These are phyloP conservation scores for Aspergillus fumigatiaffinis DNA, from an alignment of 2,329 filamentous ascomycete species.

Conservation along the genomic window DNA sequence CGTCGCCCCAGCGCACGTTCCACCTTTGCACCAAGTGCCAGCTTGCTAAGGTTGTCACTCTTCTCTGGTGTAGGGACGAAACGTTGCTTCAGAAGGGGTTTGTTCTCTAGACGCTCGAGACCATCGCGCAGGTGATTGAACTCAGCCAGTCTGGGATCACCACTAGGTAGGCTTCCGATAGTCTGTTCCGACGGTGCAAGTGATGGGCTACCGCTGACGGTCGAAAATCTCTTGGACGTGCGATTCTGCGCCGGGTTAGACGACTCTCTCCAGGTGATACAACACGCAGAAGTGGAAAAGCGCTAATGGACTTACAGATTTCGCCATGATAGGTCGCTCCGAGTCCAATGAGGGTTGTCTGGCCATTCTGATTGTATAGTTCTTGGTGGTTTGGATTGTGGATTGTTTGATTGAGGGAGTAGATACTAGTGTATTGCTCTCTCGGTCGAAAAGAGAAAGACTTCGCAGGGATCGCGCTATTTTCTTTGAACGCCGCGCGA, in stretches of 20 bases:
- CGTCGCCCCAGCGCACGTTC: conserved; percentile 80
- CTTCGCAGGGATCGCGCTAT: background rate
- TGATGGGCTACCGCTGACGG: conserved; percentile 47
- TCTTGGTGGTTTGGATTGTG: background rate
- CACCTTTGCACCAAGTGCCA: conserved; percentile 84
- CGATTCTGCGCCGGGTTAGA: conserved; percentile 39
- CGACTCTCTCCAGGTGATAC: background rate
- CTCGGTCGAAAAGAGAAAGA: background rate
- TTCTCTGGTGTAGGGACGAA: conserved; percentile 76
- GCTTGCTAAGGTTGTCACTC: conserved; percentile 74
- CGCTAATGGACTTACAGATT: conserved; percentile 40
- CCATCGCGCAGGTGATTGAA: conserved; percentile 75
- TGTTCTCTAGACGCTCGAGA: conserved; percentile 85
- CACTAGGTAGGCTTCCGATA: conserved; percentile 34
- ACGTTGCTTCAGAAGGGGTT: conserved; percentile 75
- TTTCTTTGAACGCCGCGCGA: background rate
- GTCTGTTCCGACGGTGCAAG: conserved; percentile 46
- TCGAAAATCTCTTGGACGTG: conserved; percentile 52
- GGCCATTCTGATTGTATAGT: conserved; percentile 23
- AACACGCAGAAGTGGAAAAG: background rate
- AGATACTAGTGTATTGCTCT: background rate
- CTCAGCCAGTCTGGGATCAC: conserved; percentile 55
- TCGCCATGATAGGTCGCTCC: conserved; percentile 53
- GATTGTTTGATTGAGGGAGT: background rate
- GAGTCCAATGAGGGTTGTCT: conserved; percentile 49